Base-by-base conservation (phyloP, 1,284 basidiomycete species). In the Puccinia coronata region DNA sequence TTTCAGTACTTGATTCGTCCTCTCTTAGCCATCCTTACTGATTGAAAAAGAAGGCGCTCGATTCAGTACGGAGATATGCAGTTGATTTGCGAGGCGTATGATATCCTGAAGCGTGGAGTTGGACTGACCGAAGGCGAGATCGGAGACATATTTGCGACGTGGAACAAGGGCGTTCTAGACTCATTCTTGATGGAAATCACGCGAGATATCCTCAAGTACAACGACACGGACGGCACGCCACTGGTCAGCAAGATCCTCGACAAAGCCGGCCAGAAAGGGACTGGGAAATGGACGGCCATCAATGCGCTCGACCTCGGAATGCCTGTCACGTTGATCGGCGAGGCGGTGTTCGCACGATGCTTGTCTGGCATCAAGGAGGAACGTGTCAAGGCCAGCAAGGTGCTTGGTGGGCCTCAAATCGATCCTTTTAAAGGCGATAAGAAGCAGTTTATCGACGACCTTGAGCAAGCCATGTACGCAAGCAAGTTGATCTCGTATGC, bases 151-250 rank as follows among this genome's bases (percentile, higher is more conserved):
- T 88, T 88, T 84, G 84, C 84, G 81, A 85, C 84, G 82, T 99
- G 97, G 96, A 98, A 99, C 91, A 95, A 91, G 88, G 96, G 97
- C 86, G 96, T 99, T 85, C 92, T 98, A 83, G 95, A 98, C 89
- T 99, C 96, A 71, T 99, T 98, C 94, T 90, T 99, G 85, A 97
- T 99, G 85, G 95, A 99, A 84, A 98, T 99, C 88, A 98, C 96
- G 82, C 90, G 93, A 84, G 93, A 96, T 87, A 95, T 98, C 87
- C 92, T 98, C 86, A 92, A 91, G 86, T 97, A 93, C 91, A 96
- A 98, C 87, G 97, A 99, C 87, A 92, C 93, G 82, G 96, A 99
- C 87, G 96, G 96, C 82, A 90, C 88, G 85, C 93, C 95, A 81
- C 90, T 99, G 84, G 91, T 99, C 83, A 90, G 89, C 86, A 99